Evolutionary conservation across 2,329 filamentous ascomycete genomes (phyloP).

Genomic region (Diplodia sapinea): DNA sequence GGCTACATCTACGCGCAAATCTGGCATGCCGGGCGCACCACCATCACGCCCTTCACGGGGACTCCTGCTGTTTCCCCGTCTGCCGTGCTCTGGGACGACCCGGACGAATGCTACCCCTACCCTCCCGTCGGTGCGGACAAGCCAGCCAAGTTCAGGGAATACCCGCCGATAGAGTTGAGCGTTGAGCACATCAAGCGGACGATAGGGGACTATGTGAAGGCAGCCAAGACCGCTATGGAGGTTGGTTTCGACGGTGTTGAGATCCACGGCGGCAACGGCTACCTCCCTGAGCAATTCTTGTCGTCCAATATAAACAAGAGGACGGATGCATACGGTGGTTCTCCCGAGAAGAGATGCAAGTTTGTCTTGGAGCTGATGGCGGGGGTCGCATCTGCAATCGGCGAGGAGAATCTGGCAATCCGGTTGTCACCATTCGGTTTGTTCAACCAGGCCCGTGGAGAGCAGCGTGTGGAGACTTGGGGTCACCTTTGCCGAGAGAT

Average conservation of each 20-base stretch:
- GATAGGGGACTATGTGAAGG: conserved; percentile 52
- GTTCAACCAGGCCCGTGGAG: conserved; percentile 59
- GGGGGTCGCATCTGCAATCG: conserved; percentile 43
- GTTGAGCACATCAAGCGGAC: conserved; percentile 53
- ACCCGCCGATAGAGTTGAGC: conserved; percentile 47
- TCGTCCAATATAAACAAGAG: conserved; percentile 58
- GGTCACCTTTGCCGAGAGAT: conserved; percentile 56
- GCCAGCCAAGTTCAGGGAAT: conserved; percentile 45
- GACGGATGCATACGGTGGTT: conserved; percentile 59
- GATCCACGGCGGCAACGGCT: conserved; percentile 58
- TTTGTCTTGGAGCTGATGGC: conserved; percentile 63
- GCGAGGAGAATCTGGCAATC: conserved; percentile 43
- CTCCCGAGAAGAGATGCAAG: conserved; percentile 57
- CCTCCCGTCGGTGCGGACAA: conserved; percentile 45
- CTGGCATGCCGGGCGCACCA: conserved; percentile 57
- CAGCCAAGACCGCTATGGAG: conserved; percentile 60
- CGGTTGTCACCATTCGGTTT: conserved; percentile 50
- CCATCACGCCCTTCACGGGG: conserved; percentile 48
- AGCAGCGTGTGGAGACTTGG: conserved; percentile 62
- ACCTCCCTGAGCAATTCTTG: conserved; percentile 60
- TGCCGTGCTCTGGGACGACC: conserved; percentile 55
- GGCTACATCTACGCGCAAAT: conserved; percentile 55
- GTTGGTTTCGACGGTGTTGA: conserved; percentile 62
- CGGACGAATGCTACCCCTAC: conserved; percentile 51
- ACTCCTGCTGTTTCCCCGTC: conserved; percentile 48